Percentiles rank a stretch among this genome's conserved stretches.
These are phyloP conservation scores for Sporothrix brasiliensis DNA, from an alignment of 2,329 filamentous ascomycete genomes.

Conservation along the genomic window DNA sequence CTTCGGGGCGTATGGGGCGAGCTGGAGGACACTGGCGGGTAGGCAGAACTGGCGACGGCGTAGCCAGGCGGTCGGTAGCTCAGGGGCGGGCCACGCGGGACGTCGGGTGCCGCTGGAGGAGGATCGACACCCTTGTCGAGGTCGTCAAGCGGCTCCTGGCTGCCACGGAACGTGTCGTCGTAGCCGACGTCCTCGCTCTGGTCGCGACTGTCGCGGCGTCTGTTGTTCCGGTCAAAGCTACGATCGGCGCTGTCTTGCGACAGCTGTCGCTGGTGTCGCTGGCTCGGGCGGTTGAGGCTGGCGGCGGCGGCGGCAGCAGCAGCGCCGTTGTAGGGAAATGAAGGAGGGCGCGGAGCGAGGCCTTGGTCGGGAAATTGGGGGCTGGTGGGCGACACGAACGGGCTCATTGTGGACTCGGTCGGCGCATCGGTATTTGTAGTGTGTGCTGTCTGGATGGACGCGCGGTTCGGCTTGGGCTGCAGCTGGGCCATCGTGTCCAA, in stretches of 20 bases:
- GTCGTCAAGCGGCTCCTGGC: conserved; percentile 27
- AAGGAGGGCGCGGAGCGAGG: conserved; percentile 62
- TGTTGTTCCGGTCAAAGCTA: conserved; percentile 27
- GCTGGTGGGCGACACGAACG: conserved; percentile 58
- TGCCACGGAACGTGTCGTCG: conserved; percentile 36
- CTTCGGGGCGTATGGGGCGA: conserved; percentile 17
- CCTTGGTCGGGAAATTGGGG: conserved; percentile 56
- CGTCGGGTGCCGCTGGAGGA: conserved; percentile 61
- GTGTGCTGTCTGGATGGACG: conserved; percentile 58
- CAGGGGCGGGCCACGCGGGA: conserved; percentile 60
- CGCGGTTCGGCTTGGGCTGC: conserved; percentile 53
- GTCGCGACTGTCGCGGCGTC: conserved; percentile 48
- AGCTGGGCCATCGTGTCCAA: conserved; percentile 45
- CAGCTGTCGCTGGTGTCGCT: conserved; percentile 42
- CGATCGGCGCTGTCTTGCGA: conserved; percentile 35
- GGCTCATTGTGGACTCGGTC: conserved; percentile 62
- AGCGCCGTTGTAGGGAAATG: conserved; percentile 52
- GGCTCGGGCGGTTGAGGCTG: conserved; percentile 44
- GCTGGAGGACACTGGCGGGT: conserved; percentile 26
- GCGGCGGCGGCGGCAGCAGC: conserved; percentile 32
- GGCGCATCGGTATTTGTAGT: conserved; percentile 57
- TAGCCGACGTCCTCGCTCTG: conserved; percentile 40
- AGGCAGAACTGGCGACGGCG: conserved; percentile 37
- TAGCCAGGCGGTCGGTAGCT: conserved; percentile 57
- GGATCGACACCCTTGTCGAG: conserved; percentile 37